These are phyloP conservation scores for Yamadazyma nakazawae DNA, from an alignment of 805 yeast genomes.

Conservation along the genomic window DNA sequence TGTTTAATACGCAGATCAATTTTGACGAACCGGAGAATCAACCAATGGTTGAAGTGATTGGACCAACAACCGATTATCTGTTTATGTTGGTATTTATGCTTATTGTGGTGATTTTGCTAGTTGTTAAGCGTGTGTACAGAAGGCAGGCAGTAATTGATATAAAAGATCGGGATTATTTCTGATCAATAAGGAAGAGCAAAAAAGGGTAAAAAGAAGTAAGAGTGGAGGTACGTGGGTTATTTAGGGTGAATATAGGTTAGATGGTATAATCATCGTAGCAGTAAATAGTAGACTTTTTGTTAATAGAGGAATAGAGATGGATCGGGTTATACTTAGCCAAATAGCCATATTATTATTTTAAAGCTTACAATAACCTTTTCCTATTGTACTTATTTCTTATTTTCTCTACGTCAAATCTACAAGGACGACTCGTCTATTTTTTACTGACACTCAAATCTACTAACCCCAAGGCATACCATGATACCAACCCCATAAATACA, in stretches of 20 bases:
- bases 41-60: conserved; percentile 10
- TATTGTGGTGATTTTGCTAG: conserved; percentile 7
- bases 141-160: conserved; percentile 24
- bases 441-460: conserved; percentile 22
- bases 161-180: conserved; percentile 22
- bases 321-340: too few species aligned
- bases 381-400: too few species aligned
- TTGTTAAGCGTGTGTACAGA: conserved; percentile 16
- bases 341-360: too few species aligned
- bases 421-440: neutral
- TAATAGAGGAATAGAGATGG: too few species aligned
- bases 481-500: conserved; percentile 56
- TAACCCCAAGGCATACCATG: conserved; percentile 45
- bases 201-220: too few species aligned
- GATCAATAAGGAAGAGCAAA: neutral
- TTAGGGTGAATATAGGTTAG: too few species aligned
- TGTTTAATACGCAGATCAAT: conserved; percentile 7
- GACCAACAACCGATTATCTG: conserved; percentile 10
- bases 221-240: too few species aligned
- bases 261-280: too few species aligned
- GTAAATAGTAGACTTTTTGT: too few species aligned
- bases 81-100: conserved; percentile 9
- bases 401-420: neutral
- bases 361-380: too few species aligned
- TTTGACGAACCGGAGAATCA: neutral